Percentiles rank a stretch among this genome's conserved stretches.
These are phyloP conservation scores for Barnettozyma populi DNA, from an alignment of 805 yeast genomes.

Conservation along the genomic window DNA sequence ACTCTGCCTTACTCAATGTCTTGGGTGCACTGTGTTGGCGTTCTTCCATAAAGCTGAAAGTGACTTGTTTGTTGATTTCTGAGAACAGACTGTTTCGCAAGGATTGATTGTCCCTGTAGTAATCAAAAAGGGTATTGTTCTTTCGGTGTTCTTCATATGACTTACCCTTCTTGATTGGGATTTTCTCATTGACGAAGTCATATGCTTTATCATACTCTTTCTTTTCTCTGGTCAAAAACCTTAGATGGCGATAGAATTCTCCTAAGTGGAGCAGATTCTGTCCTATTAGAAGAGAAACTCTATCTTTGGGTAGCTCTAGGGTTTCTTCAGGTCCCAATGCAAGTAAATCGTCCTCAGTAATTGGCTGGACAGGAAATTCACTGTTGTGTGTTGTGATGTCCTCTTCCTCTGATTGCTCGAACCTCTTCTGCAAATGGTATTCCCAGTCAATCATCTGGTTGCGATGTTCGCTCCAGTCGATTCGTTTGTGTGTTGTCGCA, in stretches of 20 bases:
- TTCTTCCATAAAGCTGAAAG: conserved; percentile 1
- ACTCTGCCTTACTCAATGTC: background rate
- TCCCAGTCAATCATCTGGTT: background rate
- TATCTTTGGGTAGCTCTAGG: conserved; percentile 3
- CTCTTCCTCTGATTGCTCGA: background rate
- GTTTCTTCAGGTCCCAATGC: background rate
- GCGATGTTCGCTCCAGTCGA: background rate
- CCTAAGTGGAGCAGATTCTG: background rate
- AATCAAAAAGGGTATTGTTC: conserved; percentile 3
- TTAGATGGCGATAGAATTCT: conserved; percentile 1
- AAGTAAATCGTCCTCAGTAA: conserved; percentile 9
- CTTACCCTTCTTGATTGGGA: background rate
- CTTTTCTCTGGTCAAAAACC: background rate
- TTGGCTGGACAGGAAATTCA: conserved; percentile 1
- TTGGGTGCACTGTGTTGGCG: background rate
- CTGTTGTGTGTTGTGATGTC: background rate
- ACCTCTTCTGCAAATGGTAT: background rate
- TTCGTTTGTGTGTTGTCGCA: background rate
- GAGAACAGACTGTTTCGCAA: conserved; percentile 5
- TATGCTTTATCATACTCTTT: background rate
- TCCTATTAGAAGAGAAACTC: conserved; percentile 4
- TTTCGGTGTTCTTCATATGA: background rate
- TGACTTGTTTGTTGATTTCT: background rate
- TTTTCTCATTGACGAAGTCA: background rate
- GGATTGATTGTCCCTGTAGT: conserved; percentile 1